These are phyloP conservation scores for Candida gigantensis DNA, from an alignment of 1,139 yeast species.

Conservation along the genomic window DNA sequence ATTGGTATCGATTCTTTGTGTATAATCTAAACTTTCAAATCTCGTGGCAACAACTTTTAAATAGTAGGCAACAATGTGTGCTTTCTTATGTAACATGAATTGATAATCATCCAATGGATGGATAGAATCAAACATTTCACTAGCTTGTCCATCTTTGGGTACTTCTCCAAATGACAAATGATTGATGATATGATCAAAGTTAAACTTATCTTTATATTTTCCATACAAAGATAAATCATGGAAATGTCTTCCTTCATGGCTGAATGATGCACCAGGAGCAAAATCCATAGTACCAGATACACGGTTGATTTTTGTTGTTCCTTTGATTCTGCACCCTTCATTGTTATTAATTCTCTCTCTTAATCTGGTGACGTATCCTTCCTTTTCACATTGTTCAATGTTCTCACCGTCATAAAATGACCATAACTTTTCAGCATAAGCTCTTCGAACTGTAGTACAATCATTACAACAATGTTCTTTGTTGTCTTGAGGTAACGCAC, in stretches of 20 bases:
- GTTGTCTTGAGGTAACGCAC: constrained; percentile 66
- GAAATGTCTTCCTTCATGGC: constrained; percentile 59
- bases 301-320: constrained; percentile 77
- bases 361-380: constrained; percentile 72
- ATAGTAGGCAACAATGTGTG: constrained; percentile 73
- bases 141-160: constrained; percentile 33
- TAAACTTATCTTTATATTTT: constrained; percentile 53
- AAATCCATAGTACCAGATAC: constrained; percentile 91
- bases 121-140: constrained; percentile 36
- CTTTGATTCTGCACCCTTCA: constrained; percentile 89
- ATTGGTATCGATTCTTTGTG: constrained; percentile 67
- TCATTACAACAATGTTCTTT: constrained; percentile 79
- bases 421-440: constrained; percentile 81
- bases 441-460: constrained; percentile 77
- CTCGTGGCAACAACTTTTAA: constrained; percentile 90
- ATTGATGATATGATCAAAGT: constrained; percentile 73
- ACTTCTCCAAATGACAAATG: constrained; percentile 76
- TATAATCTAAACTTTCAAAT: constrained; percentile 62
- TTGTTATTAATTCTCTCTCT: constrained; percentile 50
- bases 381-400: constrained; percentile 86
- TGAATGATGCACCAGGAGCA: constrained; percentile 84
- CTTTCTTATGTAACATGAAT: constrained; percentile 47
- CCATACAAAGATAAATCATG: constrained; percentile 81
- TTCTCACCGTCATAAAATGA: constrained; percentile 85
- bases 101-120: constrained; percentile 72